Evolutionary conservation across 345 rosid genomes (phyloP).

Genomic region (Citropsis articulata): DNA sequence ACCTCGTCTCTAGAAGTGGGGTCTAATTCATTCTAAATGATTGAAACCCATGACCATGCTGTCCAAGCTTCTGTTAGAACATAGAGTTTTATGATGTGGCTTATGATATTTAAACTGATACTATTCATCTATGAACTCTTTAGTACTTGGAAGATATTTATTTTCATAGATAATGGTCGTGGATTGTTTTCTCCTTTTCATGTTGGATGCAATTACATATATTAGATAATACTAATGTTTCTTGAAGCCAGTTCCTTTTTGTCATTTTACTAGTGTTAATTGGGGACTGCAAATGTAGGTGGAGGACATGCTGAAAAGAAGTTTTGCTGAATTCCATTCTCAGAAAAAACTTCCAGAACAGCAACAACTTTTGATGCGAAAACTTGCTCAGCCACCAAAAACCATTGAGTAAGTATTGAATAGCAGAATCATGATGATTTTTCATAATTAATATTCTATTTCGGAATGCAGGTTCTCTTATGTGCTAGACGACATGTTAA

Average conservation of each 20-base stretch:
- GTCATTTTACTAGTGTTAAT: constrained; percentile 8
- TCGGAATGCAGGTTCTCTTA: neutral
- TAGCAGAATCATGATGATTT: constrained; percentile 14
- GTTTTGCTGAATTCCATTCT: constrained; percentile 95
- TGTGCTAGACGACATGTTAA: neutral
- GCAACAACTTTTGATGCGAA: constrained; percentile 69
- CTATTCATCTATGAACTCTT: too few species aligned
- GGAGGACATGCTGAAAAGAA: constrained; percentile 98
- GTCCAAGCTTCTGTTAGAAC: too few species aligned
- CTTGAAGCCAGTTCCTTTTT: neutral
- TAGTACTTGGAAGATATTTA: too few species aligned
- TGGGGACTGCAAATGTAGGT: constrained; percentile 49
- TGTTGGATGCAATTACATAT: neutral
- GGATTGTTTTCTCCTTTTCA: neutral
- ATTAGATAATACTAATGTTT: neutral
- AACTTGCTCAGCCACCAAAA: constrained; percentile 73
- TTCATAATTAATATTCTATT: neutral
- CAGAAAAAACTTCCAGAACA: constrained; percentile 91
- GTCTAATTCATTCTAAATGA: too few species aligned
- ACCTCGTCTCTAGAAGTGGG: too few species aligned
- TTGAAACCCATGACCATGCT: too few species aligned
- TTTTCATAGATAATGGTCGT: too few species aligned
- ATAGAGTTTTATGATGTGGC: too few species aligned
- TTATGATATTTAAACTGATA: too few species aligned
- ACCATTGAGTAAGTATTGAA: constrained; percentile 62